A percentile compares a stretch with the other conserved stretches of the same genome.
Conservation (phyloP, 2,329 filamentous ascomycete species). For the Ophiostoma triangulosporum region DNA sequence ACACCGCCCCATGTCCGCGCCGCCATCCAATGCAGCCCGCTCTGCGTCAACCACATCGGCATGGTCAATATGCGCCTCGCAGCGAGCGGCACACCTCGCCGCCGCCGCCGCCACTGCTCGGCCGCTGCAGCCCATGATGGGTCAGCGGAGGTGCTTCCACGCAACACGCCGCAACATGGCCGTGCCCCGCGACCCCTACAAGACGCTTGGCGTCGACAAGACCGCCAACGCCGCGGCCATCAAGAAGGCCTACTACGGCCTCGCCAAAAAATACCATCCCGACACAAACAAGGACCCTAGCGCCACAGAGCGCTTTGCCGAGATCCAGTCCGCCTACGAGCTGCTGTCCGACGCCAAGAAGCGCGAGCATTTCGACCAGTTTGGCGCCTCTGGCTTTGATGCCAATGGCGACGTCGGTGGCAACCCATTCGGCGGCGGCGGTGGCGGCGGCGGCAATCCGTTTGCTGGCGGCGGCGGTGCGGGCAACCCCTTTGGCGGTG, state of each 20-base stretch:
- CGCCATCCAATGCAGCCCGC: not conserved
- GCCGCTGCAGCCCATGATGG: not conserved
- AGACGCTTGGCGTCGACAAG: constrained; percentile 71
- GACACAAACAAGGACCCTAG: constrained; percentile 91
- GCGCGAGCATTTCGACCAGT: constrained; percentile 82
- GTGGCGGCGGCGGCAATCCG: constrained; percentile 45
- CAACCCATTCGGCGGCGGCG: constrained; percentile 30
- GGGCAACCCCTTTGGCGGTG: constrained; percentile 34
- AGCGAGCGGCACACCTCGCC: not conserved
- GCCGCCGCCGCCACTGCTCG: not conserved
- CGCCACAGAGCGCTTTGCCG: constrained; percentile 91
- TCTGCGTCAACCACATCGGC: not conserved
- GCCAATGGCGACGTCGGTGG: constrained; percentile 52
- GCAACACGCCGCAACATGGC: not conserved
- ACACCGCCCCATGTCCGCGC: not conserved
- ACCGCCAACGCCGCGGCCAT: constrained; percentile 73
- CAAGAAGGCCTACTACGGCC: constrained; percentile 95
- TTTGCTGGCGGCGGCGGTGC: constrained; percentile 47
- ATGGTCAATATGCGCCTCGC: not conserved
- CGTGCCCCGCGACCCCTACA: constrained; percentile 62
- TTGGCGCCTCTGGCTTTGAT: constrained; percentile 78
- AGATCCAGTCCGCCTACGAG: constrained; percentile 90
- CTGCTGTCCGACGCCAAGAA: constrained; percentile 86
- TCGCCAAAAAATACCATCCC: constrained; percentile 95
- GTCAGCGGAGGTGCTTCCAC: constrained; percentile 1